phyloP scores from a whole-genome alignment of 2,329 filamentous ascomycete genomes.

The Xylaria sp. region DNA sequence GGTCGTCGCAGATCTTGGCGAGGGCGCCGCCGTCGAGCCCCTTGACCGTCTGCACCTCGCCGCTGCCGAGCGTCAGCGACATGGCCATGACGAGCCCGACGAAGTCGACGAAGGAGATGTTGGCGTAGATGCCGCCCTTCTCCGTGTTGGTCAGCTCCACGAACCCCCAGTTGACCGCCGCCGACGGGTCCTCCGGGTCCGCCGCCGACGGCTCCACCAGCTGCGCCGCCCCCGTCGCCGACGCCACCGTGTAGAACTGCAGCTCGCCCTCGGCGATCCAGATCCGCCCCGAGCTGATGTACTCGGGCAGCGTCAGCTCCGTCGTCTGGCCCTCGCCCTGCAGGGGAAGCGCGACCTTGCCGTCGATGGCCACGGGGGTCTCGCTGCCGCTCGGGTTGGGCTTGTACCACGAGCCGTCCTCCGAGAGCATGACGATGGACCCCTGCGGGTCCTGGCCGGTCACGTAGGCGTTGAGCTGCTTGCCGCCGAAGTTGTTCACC shows the following conservation, averaged over 20 bases:
- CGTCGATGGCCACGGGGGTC: slow-evolving; percentile 37
- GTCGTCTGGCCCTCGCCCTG: slow-evolving; percentile 41
- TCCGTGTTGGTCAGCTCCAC: slow-evolving; percentile 51
- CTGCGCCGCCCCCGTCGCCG: slow-evolving; percentile 32
- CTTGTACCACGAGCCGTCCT: slow-evolving; percentile 44
- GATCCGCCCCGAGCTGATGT: slow-evolving; percentile 44
- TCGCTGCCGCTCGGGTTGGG: slow-evolving; percentile 38
- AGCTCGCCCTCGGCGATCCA: slow-evolving; percentile 46
- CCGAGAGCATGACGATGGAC: slow-evolving; percentile 43
- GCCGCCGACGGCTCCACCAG: slow-evolving; percentile 53
- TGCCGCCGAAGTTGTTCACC: slow-evolving; percentile 44
- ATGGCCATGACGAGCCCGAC: slow-evolving; percentile 56
- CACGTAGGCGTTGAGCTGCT: slow-evolving; percentile 45
- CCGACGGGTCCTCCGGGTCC: slow-evolving; percentile 47
- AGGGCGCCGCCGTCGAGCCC: slow-evolving; percentile 45
- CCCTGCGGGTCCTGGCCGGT: slow-evolving; percentile 42
- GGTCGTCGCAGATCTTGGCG: slow-evolving; percentile 43
- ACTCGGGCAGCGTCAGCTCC: slow-evolving; percentile 43
- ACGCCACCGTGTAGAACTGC: slow-evolving; percentile 42
- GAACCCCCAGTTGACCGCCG: slow-evolving; percentile 52
- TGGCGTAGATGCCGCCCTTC: slow-evolving; percentile 46
- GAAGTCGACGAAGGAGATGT: slow-evolving; percentile 56
- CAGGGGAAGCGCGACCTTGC: slow-evolving; percentile 42
- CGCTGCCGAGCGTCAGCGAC: slow-evolving; percentile 43
- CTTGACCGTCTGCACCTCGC: slow-evolving; percentile 42